Conservation (phyloP, 1,284 basidiomycete genomes). For the Prillingera fragicola region DNA sequence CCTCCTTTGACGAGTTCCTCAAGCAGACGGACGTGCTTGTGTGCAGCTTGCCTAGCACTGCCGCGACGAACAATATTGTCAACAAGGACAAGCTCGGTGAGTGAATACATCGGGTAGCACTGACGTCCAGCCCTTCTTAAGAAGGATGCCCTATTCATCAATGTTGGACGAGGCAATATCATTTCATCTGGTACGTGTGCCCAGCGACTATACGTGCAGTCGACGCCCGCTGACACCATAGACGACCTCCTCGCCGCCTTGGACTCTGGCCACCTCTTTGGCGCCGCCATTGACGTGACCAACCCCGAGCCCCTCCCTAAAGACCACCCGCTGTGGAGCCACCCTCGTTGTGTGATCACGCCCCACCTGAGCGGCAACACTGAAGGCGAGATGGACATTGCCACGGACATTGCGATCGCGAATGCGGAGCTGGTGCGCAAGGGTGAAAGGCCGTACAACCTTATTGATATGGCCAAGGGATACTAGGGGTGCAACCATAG, state of each 20-base stretch:
- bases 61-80: conserved; percentile 34
- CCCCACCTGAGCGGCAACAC: conserved; percentile 37
- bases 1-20: conserved; percentile 37
- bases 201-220: too few relatives aligned
- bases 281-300: conserved; percentile 42
- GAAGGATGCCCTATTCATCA: conserved; percentile 37
- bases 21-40: conserved; percentile 42
- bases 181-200: conserved; percentile 24
- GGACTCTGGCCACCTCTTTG: conserved; percentile 25
- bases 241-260: conserved; percentile 35
- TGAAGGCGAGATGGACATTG: conserved; percentile 35
- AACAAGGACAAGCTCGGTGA: conserved; percentile 35
- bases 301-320: conserved; percentile 41
- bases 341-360: conserved; percentile 36
- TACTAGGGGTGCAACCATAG: conserved; percentile 20
- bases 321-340: conserved; percentile 33
- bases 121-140: conserved; percentile 22
- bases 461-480: conserved; percentile 32
- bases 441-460: conserved; percentile 28
- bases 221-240: conserved; percentile 14
- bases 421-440: conserved; percentile 33
- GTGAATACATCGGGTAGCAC: conserved; percentile 4
- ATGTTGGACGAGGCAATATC: conserved; percentile 42
- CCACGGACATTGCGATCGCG: conserved; percentile 38
- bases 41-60: conserved; percentile 38